These are phyloP conservation scores for Grosmannia clavigera DNA, from an alignment of 2,329 filamentous ascomycete species.

Conservation along the genomic window DNA sequence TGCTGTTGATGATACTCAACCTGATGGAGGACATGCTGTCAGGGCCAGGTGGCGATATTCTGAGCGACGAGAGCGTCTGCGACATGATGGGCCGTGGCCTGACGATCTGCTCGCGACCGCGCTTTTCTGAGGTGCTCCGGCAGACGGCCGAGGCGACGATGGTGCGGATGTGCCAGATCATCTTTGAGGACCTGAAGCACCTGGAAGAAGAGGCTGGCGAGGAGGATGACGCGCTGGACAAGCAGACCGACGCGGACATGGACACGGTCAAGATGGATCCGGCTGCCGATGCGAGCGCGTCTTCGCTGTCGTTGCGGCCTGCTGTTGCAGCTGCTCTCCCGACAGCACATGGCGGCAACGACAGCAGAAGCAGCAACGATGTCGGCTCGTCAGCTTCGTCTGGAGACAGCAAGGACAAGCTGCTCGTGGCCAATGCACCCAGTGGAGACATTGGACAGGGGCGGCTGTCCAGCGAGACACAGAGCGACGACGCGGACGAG, in stretches of 20 bases:
- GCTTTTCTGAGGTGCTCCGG: conserved; percentile 80
- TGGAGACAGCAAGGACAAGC: background rate
- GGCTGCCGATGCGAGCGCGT: conserved; percentile 8
- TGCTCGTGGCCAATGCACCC: conserved; percentile 2
- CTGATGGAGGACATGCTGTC: conserved; percentile 98
- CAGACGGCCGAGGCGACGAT: conserved; percentile 91
- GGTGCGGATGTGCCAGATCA: conserved; percentile 98
- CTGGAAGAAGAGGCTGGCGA: conserved; percentile 65
- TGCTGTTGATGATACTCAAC: conserved; percentile 84
- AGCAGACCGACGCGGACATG: conserved; percentile 54
- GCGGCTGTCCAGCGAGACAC: conserved; percentile 4
- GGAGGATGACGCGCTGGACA: conserved; percentile 52
- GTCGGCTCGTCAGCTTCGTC: too few species aligned
- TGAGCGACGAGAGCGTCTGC: conserved; percentile 97
- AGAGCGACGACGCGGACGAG: conserved; percentile 7
- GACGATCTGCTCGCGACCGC: conserved; percentile 90
- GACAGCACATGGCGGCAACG: background rate
- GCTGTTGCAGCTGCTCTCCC: too few species aligned
- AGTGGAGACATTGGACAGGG: background rate
- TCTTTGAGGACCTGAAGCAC: conserved; percentile 86
- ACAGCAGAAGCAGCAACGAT: background rate
- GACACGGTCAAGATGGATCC: conserved; percentile 77
- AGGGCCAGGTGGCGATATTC: conserved; percentile 75
- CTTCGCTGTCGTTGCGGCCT: too few species aligned
- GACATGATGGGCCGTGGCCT: conserved; percentile 99